These are phyloP conservation scores for Thuidium tamariscinum DNA, from an alignment of 225 moss, liverwort and hornwort species.

Conservation along the genomic window DNA sequence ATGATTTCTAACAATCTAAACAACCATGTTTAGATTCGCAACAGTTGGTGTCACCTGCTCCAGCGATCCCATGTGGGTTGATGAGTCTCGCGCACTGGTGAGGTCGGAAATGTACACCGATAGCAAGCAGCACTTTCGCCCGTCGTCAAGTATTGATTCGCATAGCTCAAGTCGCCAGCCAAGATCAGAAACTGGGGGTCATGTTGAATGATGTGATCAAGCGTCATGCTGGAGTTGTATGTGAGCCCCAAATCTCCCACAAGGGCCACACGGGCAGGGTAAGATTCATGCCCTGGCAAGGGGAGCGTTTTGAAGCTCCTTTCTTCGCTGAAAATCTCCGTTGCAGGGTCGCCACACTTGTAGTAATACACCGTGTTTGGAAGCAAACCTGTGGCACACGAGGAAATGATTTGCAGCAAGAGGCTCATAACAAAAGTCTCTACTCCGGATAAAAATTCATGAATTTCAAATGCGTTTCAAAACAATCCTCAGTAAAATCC, in stretches of 20 bases:
- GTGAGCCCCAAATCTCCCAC: slow-evolving; percentile 60
- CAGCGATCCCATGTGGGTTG: slow-evolving; percentile 58
- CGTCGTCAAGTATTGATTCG: slow-evolving; percentile 49
- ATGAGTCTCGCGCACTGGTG: slow-evolving; percentile 41
- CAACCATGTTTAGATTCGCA: too few relatives aligned
- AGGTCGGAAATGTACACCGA: slow-evolving; percentile 33
- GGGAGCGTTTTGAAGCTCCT: slow-evolving; percentile 30
- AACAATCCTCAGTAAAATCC: not conserved
- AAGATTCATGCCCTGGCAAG: slow-evolving; percentile 1
- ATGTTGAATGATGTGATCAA: slow-evolving; percentile 34
- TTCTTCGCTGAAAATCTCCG: slow-evolving; percentile 20
- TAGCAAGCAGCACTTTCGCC: slow-evolving; percentile 45
- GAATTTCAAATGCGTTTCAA: not conserved
- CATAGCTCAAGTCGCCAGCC: slow-evolving; percentile 53
- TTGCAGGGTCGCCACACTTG: slow-evolving; percentile 28
- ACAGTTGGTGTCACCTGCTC: slow-evolving; percentile 20
- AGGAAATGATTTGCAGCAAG: not conserved
- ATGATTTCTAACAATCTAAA: not conserved
- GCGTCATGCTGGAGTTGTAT: slow-evolving; percentile 34
- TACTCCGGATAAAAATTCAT: not conserved
- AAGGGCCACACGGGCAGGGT: slow-evolving; percentile 37
- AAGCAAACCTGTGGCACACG: slow-evolving; percentile 14
- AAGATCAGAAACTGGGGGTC: slow-evolving; percentile 29
- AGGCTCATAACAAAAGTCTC: not conserved
- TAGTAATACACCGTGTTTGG: slow-evolving; percentile 28